Base-by-base conservation (phyloP, 2,329 filamentous ascomycete genomes). In the Pseudogymnoascus sp. region DNA sequence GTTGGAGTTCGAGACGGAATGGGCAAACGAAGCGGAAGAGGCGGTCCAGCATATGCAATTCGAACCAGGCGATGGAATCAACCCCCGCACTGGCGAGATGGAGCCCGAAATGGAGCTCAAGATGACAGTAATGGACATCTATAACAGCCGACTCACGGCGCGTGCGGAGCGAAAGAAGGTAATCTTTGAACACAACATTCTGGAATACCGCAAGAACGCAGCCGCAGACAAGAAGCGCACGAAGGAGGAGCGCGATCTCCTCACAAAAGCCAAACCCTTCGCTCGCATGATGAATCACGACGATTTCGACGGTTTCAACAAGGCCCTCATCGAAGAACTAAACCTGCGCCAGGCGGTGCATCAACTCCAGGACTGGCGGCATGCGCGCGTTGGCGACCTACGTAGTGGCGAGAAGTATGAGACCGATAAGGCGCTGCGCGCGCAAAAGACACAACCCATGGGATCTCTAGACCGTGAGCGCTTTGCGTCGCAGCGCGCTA, bases 31-130 rank as follows among this genome's bases (percentile, higher is more conserved):
- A 70, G 94, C 94, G 0, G 94, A 99, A 77, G 95, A 97, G 76
- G 93, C 93, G 0, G 94, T 99, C 1, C 94, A 99, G 73, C 87
- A 96, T 66, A 97, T 99, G 92, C 89, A 95, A 66, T 99, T 99
- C 70, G 93, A 97, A 62, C 93, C 94, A 0, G 94, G 94, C 27
- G 93, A 97, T 75, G 94, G 94, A 62, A 81, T 96, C 67, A 96
- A 96, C 70, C 87, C 89, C 0, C 78, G 82, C 2, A 96, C 92
- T 0, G 89, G 90, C 64, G 88, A 95, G 71, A 80, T 95, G 63
- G 94, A 99, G 69, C 92, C 94, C 0, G 94, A 99, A 74, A 96
- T 96, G 82, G 92, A 97, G 66, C 82, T 99, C 52, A 99, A 99
- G 80, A 86, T 97, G 77, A 96, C 92, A 0, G 92, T 99, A 18